phyloP scores from a whole-genome alignment of 345 rosid species.

The Aquilaria yunnanensis region DNA sequence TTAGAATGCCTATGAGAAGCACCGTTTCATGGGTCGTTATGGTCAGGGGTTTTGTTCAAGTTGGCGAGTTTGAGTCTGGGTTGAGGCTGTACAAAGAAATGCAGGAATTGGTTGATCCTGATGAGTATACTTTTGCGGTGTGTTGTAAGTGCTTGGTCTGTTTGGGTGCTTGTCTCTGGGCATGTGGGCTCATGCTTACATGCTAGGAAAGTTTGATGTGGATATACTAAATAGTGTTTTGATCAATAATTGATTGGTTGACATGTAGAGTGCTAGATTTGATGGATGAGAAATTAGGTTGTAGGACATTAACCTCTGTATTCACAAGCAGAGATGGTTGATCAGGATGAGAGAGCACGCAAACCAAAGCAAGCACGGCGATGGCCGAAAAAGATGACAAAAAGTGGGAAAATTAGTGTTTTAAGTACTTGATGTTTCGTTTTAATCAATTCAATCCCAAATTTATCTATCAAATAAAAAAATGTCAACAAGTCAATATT shows the following conservation, averaged over 20 bases:
- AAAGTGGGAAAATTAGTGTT: too few relatives aligned
- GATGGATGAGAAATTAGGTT: too few relatives aligned
- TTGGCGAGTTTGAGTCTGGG: slow-evolving; percentile 48
- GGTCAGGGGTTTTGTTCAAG: slow-evolving; percentile 62
- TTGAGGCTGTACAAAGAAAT: slow-evolving; percentile 43
- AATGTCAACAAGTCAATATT: too few relatives aligned
- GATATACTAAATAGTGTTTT: slow-evolving; percentile 38
- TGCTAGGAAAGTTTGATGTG: slow-evolving; percentile 32
- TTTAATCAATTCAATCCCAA: too few relatives aligned
- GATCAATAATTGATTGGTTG: slow-evolving; percentile 14
- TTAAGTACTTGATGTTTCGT: too few relatives aligned
- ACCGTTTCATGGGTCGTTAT: slow-evolving; percentile 73
- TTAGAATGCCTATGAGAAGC: slow-evolving; percentile 55
- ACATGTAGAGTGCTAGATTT: too few relatives aligned
- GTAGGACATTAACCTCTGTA: too few relatives aligned
- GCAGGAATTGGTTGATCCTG: slow-evolving; percentile 47
- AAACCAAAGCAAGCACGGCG: too few relatives aligned
- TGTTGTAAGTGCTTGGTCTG: slow-evolving; percentile 50
- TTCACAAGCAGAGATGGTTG: too few relatives aligned
- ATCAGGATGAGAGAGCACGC: too few relatives aligned
- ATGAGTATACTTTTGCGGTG: slow-evolving; percentile 71
- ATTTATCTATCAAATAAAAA: too few relatives aligned
- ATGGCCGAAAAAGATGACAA: too few relatives aligned
- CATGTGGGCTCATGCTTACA: slow-evolving; percentile 63
- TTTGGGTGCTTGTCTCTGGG: slow-evolving; percentile 63